These are phyloP conservation scores for Oenanthe sinensis DNA, from an alignment of 129 eudicot species.

Conservation along the genomic window DNA sequence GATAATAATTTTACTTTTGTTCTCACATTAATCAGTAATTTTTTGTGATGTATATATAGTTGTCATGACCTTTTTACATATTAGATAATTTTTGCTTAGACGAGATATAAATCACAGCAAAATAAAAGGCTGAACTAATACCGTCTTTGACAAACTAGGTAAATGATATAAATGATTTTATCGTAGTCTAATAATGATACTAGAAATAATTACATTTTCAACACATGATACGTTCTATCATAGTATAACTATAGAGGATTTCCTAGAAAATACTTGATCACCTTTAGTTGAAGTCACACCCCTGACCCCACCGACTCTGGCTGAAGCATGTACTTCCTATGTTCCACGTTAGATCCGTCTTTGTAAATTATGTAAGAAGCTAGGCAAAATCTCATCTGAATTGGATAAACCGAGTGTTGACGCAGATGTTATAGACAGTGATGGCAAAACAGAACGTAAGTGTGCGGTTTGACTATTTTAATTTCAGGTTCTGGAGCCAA, in stretches of 20 bases:
- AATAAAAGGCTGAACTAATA: too few species aligned
- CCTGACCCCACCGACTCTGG: background rate
- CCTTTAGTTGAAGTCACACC: background rate
- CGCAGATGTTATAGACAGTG: background rate
- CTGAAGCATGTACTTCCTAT: background rate
- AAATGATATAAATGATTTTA: too few species aligned
- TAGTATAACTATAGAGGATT: background rate
- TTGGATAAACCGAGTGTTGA: background rate
- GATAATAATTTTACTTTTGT: background rate
- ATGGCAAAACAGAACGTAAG: constrained; percentile 6
- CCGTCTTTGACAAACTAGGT: too few species aligned
- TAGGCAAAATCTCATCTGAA: background rate
- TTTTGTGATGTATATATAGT: too few species aligned
- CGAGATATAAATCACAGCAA: too few species aligned
- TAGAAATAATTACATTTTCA: too few species aligned
- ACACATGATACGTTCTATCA: background rate
- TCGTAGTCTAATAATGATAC: too few species aligned
- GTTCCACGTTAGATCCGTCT: background rate
- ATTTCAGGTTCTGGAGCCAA: constrained; percentile 87
- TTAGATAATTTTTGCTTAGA: too few species aligned
- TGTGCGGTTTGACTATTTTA: constrained; percentile 6
- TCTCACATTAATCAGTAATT: background rate
- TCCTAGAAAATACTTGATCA: background rate
- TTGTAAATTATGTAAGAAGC: background rate
- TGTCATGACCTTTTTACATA: too few species aligned